Evolutionary conservation across 352 stramenopile species (phyloP), one percentile per base, ranked within the genome.

Genomic region (Pythium apleroticum): DNA sequence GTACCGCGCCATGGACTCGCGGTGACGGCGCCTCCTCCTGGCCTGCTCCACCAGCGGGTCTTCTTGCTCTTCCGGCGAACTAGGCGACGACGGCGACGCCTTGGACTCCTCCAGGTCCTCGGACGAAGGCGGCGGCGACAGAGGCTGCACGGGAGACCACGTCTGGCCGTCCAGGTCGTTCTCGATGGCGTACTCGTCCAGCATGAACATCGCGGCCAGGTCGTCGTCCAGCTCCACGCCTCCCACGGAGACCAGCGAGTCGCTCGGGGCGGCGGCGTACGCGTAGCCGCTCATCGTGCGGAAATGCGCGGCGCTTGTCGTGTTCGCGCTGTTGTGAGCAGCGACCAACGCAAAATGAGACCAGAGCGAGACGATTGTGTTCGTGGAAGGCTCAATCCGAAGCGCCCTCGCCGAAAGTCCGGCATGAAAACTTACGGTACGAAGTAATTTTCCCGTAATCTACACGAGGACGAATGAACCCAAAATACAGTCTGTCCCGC

Each of bases 1-100:
- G 35, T 66, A 66, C 25, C 65, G 57, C 52, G 65, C 65, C 52
- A 71, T 66, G 41, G 57, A 59, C 52, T 71, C 65, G 22, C 65
- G 65, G 25, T 71, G 57, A 22, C 58, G 65, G 4, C 56, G 46
- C 0, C 65, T 41, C 4, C 65, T 52, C 11, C 41, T 53, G 15
- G 33, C 46, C 14, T 39, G 33, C n/a, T 67, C 60, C 11, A 50
- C 28, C 41, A 33, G 17, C n/a, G 50, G 39, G 27, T 33, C 39
- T 22, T 62, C 27, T 62, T 27, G 55, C 37, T 65, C 56, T 2
- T 62, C 57, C 27, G 43, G 49, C 31, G 57, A 57, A 5, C 15
- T 24, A 11, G 60, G 50, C 50, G 60, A 66, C 39, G 39, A 35
- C 6, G 50, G 52, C 15, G 22, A 11, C 2, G 43, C 7, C 14